Conservation (phyloP, 371 early-diverging fungal species). For the Saksenaea vasiformis region DNA sequence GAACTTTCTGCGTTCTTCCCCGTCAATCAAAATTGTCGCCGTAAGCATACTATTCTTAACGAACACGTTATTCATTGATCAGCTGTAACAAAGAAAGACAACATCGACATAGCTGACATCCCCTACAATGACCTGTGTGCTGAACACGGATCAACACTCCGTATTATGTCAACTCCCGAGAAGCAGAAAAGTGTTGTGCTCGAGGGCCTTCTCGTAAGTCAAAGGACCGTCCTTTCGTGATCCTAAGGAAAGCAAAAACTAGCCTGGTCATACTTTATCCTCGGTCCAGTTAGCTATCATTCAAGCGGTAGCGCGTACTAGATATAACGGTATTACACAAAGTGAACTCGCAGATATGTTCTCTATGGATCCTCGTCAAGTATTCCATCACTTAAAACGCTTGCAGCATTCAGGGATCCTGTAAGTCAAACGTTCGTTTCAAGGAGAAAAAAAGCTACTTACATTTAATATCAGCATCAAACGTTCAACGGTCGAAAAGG, state of each 20-base stretch:
- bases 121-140: not conserved
- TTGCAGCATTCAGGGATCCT: not conserved
- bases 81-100: not conserved
- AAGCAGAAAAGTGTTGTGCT: not conserved
- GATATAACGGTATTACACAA: not conserved
- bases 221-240: not conserved
- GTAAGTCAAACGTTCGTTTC: not conserved
- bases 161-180: not conserved
- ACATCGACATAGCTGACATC: not conserved
- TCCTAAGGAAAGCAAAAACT: not conserved
- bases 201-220: not conserved
- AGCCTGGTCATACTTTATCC: not conserved
- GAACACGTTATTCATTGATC: not conserved
- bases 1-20: not conserved
- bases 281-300: not conserved
- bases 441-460: not conserved
- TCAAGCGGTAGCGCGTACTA: not conserved
- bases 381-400: constrained; percentile 7
- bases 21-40: not conserved
- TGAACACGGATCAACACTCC: not conserved
- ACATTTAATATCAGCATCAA: not conserved
- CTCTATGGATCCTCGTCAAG: not conserved
- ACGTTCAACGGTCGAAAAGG: not conserved
- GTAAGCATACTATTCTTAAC: not conserved
- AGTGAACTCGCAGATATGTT: not conserved